These are phyloP conservation scores for Breynia disticha DNA, from an alignment of 441 rosid genomes.

Conservation along the genomic window DNA sequence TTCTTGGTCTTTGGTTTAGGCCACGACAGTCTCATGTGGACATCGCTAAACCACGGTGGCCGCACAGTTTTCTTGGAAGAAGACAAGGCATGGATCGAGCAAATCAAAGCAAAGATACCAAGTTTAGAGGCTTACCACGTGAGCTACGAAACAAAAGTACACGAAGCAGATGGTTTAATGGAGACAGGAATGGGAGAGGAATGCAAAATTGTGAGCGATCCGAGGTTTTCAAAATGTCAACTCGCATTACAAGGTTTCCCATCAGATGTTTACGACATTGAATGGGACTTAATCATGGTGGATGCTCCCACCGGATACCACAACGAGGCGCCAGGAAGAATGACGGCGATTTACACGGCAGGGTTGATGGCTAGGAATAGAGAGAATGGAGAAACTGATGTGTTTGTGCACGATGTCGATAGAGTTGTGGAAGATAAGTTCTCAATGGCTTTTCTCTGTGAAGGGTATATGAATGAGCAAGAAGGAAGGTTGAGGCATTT, in stretches of 20 bases:
- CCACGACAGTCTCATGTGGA: constrained; percentile 96
- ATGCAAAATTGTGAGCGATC: constrained; percentile 57
- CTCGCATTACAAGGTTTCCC: constrained; percentile 75
- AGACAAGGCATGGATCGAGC: constrained; percentile 79
- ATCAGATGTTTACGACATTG: constrained; percentile 44
- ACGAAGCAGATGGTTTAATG: constrained; percentile 55
- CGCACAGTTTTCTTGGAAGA: constrained; percentile 83
- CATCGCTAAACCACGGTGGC: constrained; percentile 76
- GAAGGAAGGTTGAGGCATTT: constrained; percentile 81
- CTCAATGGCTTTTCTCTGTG: constrained; percentile 64
- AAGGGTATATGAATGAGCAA: constrained; percentile 64
- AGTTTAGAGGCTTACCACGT: constrained; percentile 71
- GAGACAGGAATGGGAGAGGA: constrained; percentile 60
- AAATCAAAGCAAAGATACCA: constrained; percentile 48
- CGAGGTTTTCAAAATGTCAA: constrained; percentile 62
- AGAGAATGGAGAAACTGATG: constrained; percentile 55
- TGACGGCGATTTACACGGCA: constrained; percentile 76
- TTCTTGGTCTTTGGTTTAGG: constrained; percentile 88
- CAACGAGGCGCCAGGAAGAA: constrained; percentile 86
- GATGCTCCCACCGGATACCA: constrained; percentile 87
- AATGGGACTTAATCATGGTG: constrained; percentile 88
- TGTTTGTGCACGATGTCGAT: constrained; percentile 83
- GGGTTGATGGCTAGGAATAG: constrained; percentile 82
- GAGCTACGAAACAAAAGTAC: constrained; percentile 69
- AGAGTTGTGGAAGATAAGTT: constrained; percentile 67